phyloP scores from a whole-genome alignment of 495 filamentous ascomycete species.

The Cercophora newfieldiana region DNA sequence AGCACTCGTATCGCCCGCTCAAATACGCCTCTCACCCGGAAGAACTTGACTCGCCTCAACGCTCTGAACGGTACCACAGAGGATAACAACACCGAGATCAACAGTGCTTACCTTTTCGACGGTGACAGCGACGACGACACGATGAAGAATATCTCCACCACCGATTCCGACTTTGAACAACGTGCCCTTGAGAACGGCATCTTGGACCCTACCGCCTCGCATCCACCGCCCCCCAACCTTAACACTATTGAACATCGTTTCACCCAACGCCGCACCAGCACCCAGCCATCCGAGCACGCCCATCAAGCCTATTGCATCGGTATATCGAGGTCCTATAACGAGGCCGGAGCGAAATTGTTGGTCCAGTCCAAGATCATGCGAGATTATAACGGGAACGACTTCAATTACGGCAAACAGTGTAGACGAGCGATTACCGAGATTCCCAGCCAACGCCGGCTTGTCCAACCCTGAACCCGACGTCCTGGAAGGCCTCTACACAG shows the following conservation, averaged over 20 bases:
- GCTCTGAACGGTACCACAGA: conserved; percentile 5
- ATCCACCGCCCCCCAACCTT: neutral
- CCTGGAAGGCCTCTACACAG: conserved; percentile 1
- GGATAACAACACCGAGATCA: neutral
- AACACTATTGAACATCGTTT: neutral
- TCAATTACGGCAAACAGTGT: neutral
- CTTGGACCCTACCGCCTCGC: conserved; percentile 14
- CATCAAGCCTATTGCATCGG: conserved; percentile 1
- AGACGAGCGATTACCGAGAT: conserved; percentile 5
- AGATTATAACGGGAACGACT: conserved; percentile 4
- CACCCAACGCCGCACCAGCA: conserved; percentile 12
- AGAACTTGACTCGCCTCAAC: conserved; percentile 15
- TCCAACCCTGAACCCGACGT: conserved; percentile 11
- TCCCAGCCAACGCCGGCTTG: conserved; percentile 8
- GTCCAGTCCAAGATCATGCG: conserved; percentile 4
- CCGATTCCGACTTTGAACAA: conserved; percentile 6
- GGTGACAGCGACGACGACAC: neutral
- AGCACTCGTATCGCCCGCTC: too few relatives aligned
- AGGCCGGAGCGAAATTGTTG: neutral
- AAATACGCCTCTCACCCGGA: conserved; percentile 9
- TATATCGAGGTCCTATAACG: conserved; percentile 6
- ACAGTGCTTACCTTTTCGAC: conserved; percentile 13
- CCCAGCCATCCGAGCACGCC: conserved; percentile 12
- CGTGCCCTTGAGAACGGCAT: conserved; percentile 11
- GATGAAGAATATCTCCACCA: conserved; percentile 4